Evolutionary conservation across 2,329 filamentous ascomycete genomes (phyloP), one percentile per base, ranked within the genome.

Genomic region (Calonectria hawksworthii): DNA sequence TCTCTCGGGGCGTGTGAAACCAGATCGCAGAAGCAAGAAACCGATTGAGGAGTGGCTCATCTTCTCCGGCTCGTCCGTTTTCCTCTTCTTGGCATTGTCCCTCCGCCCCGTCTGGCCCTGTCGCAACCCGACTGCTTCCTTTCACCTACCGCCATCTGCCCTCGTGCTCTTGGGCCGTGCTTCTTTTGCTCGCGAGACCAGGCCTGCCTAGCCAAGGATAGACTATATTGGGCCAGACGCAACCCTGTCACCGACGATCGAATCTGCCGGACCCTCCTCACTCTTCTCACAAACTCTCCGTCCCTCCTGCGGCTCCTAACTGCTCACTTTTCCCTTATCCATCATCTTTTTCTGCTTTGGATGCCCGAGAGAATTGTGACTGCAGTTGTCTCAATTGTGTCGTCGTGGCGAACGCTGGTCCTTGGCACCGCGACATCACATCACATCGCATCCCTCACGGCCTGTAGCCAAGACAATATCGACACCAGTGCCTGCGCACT

Each of bases 211-310:
- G 47, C 30, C 26, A 50, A 38, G 16, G 50, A 44, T 52, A 44
- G 72, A 56, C 59, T 66, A 30, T 63, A 63, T 63, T 41, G 56
- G 67, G 34, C 38, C 50, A 56, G 32, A 36, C 51, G 38, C n/a
- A 41, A 68, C 73, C 68, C 68, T 68, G 68, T 72, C 73, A 63
- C 52, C 68, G 61, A 61, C 72, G 61, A 71, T 71, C 34, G 64
- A 73, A 32, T 47, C 65, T 52, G n/a, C 32, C 32, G 47, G 65
- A 30, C 47, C 34, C 65, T 52, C 23, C 52, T 52, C 38, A 30
- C 59, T 44, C 68, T 26, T 70, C 36, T 61, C 38, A 65, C 59
- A 64, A 68, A 44, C 67, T 44, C 59, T 26, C 30, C 23, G 10
- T 51, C 23, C 34, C 32, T 50, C 51, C 52, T 67, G 28, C 28